Conservation (phyloP, 441 rosid genomes). For the Viola pubescens region DNA sequence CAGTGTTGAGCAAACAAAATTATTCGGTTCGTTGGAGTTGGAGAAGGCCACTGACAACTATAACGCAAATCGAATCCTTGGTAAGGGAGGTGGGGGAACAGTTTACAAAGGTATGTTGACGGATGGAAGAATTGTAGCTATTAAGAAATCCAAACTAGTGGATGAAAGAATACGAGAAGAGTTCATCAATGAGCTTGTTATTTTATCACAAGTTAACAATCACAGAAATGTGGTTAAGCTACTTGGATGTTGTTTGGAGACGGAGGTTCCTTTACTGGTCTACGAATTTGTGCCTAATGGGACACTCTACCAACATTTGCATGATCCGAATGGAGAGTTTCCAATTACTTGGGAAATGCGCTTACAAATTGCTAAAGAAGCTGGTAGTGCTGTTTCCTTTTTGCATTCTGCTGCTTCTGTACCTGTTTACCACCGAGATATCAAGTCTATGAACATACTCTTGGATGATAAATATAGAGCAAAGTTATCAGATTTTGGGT, state of each 20-base stretch:
- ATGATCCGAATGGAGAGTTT: neutral
- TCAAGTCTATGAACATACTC: neutral
- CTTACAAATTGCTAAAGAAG: neutral
- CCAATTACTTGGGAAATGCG: conserved; percentile 3
- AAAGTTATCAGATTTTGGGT: neutral
- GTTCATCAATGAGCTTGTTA: conserved; percentile 3
- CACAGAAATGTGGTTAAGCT: conserved; percentile 3
- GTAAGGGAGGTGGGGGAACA: conserved; percentile 4
- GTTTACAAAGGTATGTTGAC: neutral
- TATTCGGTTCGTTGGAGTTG: neutral
- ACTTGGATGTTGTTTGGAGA: conserved; percentile 3
- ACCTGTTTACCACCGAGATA: conserved; percentile 1
- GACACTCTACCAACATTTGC: neutral
- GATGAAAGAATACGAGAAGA: neutral
- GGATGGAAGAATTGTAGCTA: conserved; percentile 1
- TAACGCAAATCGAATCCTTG: neutral
- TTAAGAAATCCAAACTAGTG: neutral
- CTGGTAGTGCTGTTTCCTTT: neutral
- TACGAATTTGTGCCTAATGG: conserved; percentile 2
- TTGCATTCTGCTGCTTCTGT: neutral
- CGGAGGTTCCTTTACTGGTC: conserved; percentile 1
- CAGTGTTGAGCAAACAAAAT: neutral
- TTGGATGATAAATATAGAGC: conserved; percentile 9
- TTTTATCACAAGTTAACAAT: neutral
- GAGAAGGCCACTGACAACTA: conserved; percentile 5